phyloP scores from a whole-genome alignment of 805 yeast species.

The Starmerella sp. region DNA sequence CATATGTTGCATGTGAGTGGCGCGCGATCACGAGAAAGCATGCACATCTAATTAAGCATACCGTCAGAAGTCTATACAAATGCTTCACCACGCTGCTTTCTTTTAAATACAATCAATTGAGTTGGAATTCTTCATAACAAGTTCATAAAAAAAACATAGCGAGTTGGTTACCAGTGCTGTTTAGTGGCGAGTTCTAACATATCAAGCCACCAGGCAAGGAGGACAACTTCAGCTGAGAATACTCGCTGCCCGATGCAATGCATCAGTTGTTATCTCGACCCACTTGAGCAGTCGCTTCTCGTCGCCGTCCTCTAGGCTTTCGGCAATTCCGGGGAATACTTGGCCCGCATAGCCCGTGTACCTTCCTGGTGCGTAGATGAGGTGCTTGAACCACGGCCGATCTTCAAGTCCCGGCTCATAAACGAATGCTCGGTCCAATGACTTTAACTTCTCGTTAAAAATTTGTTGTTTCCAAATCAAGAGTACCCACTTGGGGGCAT shows the following conservation, averaged over 20 bases:
- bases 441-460: slow-evolving; percentile 34
- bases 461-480: slow-evolving; percentile 21
- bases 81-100: too few relatives aligned
- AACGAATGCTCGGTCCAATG: slow-evolving; percentile 39
- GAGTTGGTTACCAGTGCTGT: too few relatives aligned
- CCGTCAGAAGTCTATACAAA: too few relatives aligned
- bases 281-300: slow-evolving; percentile 32
- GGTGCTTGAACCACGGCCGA: slow-evolving; percentile 49
- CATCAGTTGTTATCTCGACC: slow-evolving; percentile 29
- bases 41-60: background rate
- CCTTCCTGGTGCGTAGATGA: slow-evolving; percentile 48
- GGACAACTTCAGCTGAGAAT: background rate
- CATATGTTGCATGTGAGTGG: background rate
- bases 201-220: background rate
- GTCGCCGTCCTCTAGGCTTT: slow-evolving; percentile 42
- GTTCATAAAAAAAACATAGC: background rate
- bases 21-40: background rate
- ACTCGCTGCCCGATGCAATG: slow-evolving; percentile 11
- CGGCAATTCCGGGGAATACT: slow-evolving; percentile 44
- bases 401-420: slow-evolving; percentile 39
- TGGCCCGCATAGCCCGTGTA: slow-evolving; percentile 54
- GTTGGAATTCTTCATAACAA: background rate
- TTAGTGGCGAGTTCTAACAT: too few relatives aligned
- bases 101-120: too few relatives aligned
- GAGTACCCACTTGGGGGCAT: slow-evolving; percentile 34